Evolutionary conservation across 805 yeast species (phyloP).

Genomic region (Ogataea populi-albae): DNA sequence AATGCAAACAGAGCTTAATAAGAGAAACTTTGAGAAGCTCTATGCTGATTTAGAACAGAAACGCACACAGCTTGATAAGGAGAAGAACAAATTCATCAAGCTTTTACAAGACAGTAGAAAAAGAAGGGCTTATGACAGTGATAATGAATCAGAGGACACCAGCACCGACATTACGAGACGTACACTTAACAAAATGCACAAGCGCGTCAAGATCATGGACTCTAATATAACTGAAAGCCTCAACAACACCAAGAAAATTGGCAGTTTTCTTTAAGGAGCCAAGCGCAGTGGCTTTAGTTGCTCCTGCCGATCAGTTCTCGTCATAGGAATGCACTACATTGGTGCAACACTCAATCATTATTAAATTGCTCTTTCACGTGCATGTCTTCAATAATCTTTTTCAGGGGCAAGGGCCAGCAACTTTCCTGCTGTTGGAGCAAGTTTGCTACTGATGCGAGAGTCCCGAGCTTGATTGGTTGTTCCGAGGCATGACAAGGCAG

Average conservation of each 20-base stretch:
- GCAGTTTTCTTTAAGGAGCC: slow-evolving; percentile 7
- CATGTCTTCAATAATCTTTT: too few species aligned
- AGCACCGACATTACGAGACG: slow-evolving; percentile 1
- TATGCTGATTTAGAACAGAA: slow-evolving; percentile 25
- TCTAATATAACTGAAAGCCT: slow-evolving; percentile 14
- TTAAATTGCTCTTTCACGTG: too few species aligned
- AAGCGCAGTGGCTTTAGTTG: too few species aligned
- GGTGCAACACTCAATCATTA: too few species aligned
- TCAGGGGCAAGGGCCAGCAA: too few species aligned
- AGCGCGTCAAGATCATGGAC: slow-evolving; percentile 14
- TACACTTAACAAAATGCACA: slow-evolving; percentile 14
- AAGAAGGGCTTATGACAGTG: slow-evolving; percentile 9
- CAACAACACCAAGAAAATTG: slow-evolving; percentile 12
- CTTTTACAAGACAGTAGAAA: slow-evolving; percentile 19
- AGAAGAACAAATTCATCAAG: slow-evolving; percentile 25
- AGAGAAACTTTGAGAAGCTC: slow-evolving; percentile 25
- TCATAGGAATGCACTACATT: too few species aligned
- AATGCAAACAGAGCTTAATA: slow-evolving; percentile 39
- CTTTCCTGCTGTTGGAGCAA: too few species aligned
- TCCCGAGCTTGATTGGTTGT: too few species aligned
- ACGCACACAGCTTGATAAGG: slow-evolving; percentile 26
- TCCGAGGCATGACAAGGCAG: too few species aligned
- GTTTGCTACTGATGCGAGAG: too few species aligned
- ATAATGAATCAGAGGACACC: slow-evolving; percentile 7
- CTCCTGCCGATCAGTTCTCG: too few species aligned